Base-by-base conservation (phyloP, 352 stramenopile species). In the Elongisporangium prolatum region DNA sequence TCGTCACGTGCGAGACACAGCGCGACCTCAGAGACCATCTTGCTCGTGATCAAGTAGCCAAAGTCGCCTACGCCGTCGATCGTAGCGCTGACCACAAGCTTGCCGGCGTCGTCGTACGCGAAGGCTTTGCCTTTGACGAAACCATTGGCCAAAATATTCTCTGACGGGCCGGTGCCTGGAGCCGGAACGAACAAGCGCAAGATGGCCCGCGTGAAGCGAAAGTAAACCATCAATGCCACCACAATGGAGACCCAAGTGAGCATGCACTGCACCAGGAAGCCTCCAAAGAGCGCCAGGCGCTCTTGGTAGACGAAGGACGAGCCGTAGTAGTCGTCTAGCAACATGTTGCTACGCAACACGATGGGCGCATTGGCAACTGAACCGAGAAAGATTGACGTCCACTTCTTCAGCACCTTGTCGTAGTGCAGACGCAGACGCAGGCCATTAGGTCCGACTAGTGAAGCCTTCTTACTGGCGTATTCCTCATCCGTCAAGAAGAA, bases 361-460 rank as follows among this genome's bases (percentile, higher is more conserved):
- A 90, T 68, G 11, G 72, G 69, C n/a, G 74, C 65, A 68, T 97
- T 96, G 50, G 84, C 75, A n/a, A 59, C 48, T 0, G 79, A 68
- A 57, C 90, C 86, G 58, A 95, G 60, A 60, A 96, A 97, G 18
- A 70, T 38, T 11, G 67, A 56, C 13, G 72, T 76, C 56, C 69
- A 73, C 17, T 54, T 38, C 57, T 72, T 13, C 20, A 94, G 50
- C 56, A 90, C 71, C 63, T 82, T 59, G 22, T 80, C 66, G 62
- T 75, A 93, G 28, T 77, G 66, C 18, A 92, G 63, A 21, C 51
- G 50, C 22, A 68, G 54, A 16, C 47, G 54, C 21, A 57, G 63
- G 25, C 63, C 59, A 51, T 69, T 74, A 17, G 57, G 52, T 5
- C 18, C 48, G 13, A 61, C 60, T 2, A 75, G 40, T 0, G 13